phyloP scores from a whole-genome alignment of 257 asterid genomes.

The Solanum tarijense region DNA sequence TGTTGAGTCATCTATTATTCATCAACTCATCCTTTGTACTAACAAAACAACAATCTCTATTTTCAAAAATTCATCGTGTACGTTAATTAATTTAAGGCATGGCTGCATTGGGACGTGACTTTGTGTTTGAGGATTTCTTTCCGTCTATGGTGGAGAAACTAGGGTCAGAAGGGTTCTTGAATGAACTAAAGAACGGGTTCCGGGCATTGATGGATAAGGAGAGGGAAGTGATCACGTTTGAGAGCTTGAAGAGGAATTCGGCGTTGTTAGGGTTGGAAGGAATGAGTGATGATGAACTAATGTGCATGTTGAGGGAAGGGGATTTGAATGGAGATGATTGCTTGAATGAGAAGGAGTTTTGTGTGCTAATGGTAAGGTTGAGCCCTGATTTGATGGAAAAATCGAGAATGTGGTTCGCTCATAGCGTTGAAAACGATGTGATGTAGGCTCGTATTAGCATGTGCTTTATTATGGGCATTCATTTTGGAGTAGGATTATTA shows the following conservation, averaged over 20 bases:
- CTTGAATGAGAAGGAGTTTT: slow-evolving; percentile 51
- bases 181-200: slow-evolving; percentile 58
- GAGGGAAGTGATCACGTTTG: slow-evolving; percentile 49
- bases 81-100: neutral
- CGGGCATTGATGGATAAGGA: slow-evolving; percentile 40
- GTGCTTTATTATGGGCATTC: neutral
- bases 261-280: slow-evolving; percentile 31
- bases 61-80: neutral
- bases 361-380: slow-evolving; percentile 67
- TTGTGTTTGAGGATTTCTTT: slow-evolving; percentile 53
- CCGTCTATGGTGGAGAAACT: slow-evolving; percentile 69
- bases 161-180: slow-evolving; percentile 54
- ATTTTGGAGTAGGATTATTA: neutral
- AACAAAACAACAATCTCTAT: neutral
- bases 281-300: slow-evolving; percentile 37
- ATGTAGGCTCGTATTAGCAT: neutral
- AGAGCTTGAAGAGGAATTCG: slow-evolving; percentile 55
- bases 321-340: slow-evolving; percentile 69
- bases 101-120: neutral
- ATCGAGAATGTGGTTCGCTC: slow-evolving; percentile 18
- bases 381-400: slow-evolving; percentile 43
- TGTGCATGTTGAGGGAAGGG: slow-evolving; percentile 53
- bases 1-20: neutral
- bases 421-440: neutral
- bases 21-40: neutral